These are phyloP conservation scores for Chlamydomonas sp. DNA, from an alignment of 139 green algal genomes.

Conservation along the genomic window DNA sequence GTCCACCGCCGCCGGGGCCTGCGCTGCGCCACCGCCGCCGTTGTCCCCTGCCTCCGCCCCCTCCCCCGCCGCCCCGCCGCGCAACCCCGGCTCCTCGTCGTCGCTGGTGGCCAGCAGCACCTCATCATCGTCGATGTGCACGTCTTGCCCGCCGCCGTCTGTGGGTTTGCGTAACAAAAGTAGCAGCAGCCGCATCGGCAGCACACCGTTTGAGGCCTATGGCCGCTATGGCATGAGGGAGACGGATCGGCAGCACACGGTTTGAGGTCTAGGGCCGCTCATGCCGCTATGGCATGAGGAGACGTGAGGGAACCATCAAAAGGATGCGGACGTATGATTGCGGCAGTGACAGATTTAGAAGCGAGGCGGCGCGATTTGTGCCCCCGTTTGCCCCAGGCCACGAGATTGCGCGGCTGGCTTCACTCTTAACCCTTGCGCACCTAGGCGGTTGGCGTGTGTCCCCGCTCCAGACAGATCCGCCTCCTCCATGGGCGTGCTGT, in stretches of 20 bases:
- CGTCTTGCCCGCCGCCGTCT: not conserved
- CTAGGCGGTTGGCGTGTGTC: not conserved
- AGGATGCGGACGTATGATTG: too few species aligned
- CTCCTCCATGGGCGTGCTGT: conserved; percentile 25
- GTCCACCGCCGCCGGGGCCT: not conserved
- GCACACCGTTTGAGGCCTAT: too few species aligned
- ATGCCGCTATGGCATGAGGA: too few species aligned
- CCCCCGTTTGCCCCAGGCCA: not conserved
- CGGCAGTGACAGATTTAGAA: too few species aligned
- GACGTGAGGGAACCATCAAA: too few species aligned
- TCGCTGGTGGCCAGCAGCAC: conserved; percentile 53
- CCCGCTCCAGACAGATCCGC: conserved; percentile 11
- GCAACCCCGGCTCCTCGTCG: conserved; percentile 33
- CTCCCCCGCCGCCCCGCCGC: not conserved
- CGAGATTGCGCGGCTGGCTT: not conserved
- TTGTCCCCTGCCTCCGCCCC: not conserved
- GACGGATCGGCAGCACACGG: too few species aligned
- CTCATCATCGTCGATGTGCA: conserved; percentile 54
- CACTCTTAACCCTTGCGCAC: not conserved
- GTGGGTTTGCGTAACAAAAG: not conserved
- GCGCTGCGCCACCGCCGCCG: not conserved
- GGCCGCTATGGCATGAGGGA: too few species aligned
- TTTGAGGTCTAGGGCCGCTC: too few species aligned
- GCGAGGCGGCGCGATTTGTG: too few species aligned
- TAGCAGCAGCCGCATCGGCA: too few species aligned